Base-by-base conservation (phyloP, 306 rosid genomes). In the Elaeagnus macrophylla region DNA sequence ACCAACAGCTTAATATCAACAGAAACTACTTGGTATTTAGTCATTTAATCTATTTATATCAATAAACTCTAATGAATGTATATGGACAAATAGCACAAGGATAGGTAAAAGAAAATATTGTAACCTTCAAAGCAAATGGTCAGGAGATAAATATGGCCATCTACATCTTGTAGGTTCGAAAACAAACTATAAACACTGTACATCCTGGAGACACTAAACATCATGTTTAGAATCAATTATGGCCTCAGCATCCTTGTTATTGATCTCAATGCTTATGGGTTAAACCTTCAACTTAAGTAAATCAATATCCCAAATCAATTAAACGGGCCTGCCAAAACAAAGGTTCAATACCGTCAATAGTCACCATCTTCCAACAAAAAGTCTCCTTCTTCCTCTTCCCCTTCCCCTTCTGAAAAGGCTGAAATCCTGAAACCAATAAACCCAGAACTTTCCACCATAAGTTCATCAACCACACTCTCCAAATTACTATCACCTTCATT, bases 341-440 rank as follows among this genome's bases (percentile, higher is more conserved):
- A 25, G 4, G 32, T 25, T 25, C 2, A 25, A 1, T 25, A 25
- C 32, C 32, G 2, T 20, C 1, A 20, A 20, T 73, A 75, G 32
- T 80, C 87, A 52, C 67, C 56, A 51, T 57, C 61, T 56, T 5
- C 63, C 37, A 61, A 40, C 62, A 77, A 14, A 58, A 64, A 54
- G 41, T 73, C 32, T 25, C 32, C 32, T 25, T n/a, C 67, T 20
- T 51, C 64, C 13, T 39, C 66, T 16, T 70, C 81, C 54, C 60
- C 82, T 49, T 73, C 85, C 51, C 67, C 85, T 38, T 79, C 89
- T 0, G 75, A 67, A 67, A 79, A 74, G 0, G 80, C 74, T 1
- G 78, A 78, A 66, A 69, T 64, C 48, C 75, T 65, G 49, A 55
- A 10, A 10, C 80, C 83, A 69, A 71, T 61, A 37, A 72, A 57